Percentiles rank a stretch among this genome's conserved stretches.
Conservation (phyloP, 352 stramenopile species). For the Globisporangium takayamanum region DNA sequence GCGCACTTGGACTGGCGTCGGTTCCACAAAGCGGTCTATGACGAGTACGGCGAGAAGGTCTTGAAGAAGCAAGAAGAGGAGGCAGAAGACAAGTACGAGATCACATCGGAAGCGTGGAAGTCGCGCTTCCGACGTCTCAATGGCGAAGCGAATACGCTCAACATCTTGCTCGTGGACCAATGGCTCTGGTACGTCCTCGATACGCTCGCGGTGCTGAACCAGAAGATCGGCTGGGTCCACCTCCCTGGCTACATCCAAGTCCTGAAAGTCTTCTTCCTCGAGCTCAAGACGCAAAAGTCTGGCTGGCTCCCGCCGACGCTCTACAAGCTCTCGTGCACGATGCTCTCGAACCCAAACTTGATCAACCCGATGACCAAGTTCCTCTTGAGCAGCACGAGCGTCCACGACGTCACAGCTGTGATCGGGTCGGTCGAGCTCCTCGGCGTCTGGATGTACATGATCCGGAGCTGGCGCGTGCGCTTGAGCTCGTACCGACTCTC, state of each 20-base stretch:
- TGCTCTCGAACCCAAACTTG: slow-evolving; percentile 81
- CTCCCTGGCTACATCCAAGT: slow-evolving; percentile 83
- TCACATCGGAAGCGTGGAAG: slow-evolving; percentile 79
- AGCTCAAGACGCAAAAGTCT: slow-evolving; percentile 86
- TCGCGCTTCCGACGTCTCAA: slow-evolving; percentile 73
- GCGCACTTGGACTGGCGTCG: slow-evolving; percentile 84
- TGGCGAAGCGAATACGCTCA: slow-evolving; percentile 81
- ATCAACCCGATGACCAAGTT: slow-evolving; percentile 91
- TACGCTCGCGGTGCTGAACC: slow-evolving; percentile 83
- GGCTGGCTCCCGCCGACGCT: slow-evolving; percentile 79
- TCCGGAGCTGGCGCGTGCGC: slow-evolving; percentile 85
- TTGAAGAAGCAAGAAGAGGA: slow-evolving; percentile 85
- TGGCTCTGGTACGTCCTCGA: slow-evolving; percentile 89
- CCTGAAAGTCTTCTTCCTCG: slow-evolving; percentile 85
- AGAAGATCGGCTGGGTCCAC: slow-evolving; percentile 86
- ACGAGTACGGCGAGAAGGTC: slow-evolving; percentile 82
- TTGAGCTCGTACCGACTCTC: slow-evolving; percentile 82
- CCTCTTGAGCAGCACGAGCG: slow-evolving; percentile 77
- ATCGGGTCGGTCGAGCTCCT: slow-evolving; percentile 84
- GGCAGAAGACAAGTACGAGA: slow-evolving; percentile 87
- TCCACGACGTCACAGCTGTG: slow-evolving; percentile 83
- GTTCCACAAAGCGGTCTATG: slow-evolving; percentile 85
- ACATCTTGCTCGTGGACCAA: slow-evolving; percentile 84
- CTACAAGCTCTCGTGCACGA: slow-evolving; percentile 88
- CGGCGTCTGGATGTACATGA: slow-evolving; percentile 90